Conservation (phyloP, 2,329 filamentous ascomycete genomes). For the Fusarium nematophilum region DNA sequence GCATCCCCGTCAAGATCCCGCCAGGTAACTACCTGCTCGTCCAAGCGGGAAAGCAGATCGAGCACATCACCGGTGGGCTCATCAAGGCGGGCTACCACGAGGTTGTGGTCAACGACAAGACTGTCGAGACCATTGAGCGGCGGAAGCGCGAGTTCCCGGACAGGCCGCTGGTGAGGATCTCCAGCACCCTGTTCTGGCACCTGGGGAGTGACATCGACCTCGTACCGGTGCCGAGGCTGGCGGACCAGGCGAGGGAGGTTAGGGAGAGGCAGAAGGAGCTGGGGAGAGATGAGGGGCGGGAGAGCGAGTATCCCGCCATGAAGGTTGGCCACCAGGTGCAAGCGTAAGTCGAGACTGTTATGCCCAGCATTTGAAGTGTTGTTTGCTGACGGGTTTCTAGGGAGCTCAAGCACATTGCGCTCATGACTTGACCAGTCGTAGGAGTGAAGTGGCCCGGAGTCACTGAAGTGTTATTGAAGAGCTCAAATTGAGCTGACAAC, state of each 20-base stretch:
- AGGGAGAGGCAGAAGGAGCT: constrained; percentile 59
- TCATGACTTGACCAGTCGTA: constrained; percentile 62
- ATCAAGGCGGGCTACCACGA: constrained; percentile 72
- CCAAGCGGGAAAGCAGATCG: constrained; percentile 72
- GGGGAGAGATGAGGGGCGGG: constrained; percentile 65
- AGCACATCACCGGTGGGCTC: constrained; percentile 70
- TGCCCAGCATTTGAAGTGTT: not conserved
- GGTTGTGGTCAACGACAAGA: constrained; percentile 67
- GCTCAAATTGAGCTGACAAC: no score
- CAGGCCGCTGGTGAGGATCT: constrained; percentile 66
- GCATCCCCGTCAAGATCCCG: constrained; percentile 69
- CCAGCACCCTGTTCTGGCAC: constrained; percentile 72
- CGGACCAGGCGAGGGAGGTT: constrained; percentile 56
- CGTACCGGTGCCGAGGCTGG: constrained; percentile 61
- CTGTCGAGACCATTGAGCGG: constrained; percentile 58
- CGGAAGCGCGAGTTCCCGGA: constrained; percentile 57
- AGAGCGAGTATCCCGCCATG: constrained; percentile 60
- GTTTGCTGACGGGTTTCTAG: constrained; percentile 43
- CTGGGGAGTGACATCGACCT: constrained; percentile 68
- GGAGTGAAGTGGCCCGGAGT: no score
- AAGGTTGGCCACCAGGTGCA: constrained; percentile 71
- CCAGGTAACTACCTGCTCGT: constrained; percentile 68
- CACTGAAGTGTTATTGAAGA: no score
- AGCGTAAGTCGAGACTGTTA: constrained; percentile 54
- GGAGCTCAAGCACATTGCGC: constrained; percentile 64